A percentile compares a stretch with the other conserved stretches of the same genome.
Evolutionary conservation across 2,329 filamentous ascomycete species (phyloP).

Genomic region (Aureobasidium sp.): DNA sequence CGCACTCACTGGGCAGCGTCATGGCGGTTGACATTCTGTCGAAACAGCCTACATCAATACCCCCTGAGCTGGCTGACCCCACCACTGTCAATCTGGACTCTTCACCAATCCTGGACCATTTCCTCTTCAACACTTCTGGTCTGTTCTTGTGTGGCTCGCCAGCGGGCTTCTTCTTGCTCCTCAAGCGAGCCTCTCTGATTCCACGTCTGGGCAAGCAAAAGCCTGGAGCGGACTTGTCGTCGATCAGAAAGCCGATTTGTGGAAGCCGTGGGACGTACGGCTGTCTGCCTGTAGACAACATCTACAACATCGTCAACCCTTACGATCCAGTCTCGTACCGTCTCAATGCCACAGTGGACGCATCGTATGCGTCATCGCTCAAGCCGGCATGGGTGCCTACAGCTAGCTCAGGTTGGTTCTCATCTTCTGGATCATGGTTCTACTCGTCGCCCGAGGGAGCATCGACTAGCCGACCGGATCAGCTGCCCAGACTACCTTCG

Average conservation of each 20-base stretch:
- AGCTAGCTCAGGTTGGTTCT: conserved; percentile 45
- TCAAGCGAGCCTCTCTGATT: conserved; percentile 63
- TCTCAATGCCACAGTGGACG: conserved; percentile 83
- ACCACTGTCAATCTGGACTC: conserved; percentile 19
- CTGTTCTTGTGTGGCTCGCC: conserved; percentile 87
- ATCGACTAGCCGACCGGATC: conserved; percentile 21
- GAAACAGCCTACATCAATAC: conserved; percentile 68
- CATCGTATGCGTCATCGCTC: conserved; percentile 64
- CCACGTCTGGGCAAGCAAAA: conserved; percentile 71
- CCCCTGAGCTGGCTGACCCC: conserved; percentile 32
- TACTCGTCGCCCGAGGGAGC: conserved; percentile 13
- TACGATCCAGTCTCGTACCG: conserved; percentile 81
- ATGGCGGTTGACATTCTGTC: conserved; percentile 92
- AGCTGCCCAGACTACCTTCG: conserved; percentile 33
- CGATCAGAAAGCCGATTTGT: conserved; percentile 48
- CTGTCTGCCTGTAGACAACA: conserved; percentile 86
- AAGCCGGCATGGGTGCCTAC: conserved; percentile 72
- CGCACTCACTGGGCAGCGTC: conserved; percentile 85
- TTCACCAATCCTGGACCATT: conserved; percentile 39
- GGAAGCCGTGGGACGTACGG: conserved; percentile 75
- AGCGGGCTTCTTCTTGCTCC: conserved; percentile 81
- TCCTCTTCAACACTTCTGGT: conserved; percentile 87
- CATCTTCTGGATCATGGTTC: conserved; percentile 16
- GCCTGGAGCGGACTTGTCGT: conserved; percentile 53
- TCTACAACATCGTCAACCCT: conserved; percentile 83